Percentiles rank a stretch among this genome's conserved stretches.
Conservation (phyloP, 2,329 filamentous ascomycete genomes). For the Penicillium hordei region DNA sequence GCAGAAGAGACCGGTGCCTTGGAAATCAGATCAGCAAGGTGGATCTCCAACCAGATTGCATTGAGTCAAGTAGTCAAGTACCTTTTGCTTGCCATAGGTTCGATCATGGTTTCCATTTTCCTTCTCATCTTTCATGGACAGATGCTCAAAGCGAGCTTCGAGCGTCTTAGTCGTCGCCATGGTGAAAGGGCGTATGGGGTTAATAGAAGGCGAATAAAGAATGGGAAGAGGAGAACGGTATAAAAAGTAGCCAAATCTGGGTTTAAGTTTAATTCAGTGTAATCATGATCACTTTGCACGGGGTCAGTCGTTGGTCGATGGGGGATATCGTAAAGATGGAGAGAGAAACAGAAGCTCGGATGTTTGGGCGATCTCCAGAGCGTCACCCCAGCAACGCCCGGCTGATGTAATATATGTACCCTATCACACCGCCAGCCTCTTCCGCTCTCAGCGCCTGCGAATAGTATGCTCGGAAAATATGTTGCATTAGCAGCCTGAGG, state of each 20-base stretch:
- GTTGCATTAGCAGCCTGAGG: not conserved
- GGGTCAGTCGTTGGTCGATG: conserved; percentile 12
- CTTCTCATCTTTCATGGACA: conserved; percentile 88
- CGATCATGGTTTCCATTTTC: conserved; percentile 58
- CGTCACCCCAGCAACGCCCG: conserved; percentile 24
- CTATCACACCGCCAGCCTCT: not conserved
- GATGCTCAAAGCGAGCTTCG: conserved; percentile 84
- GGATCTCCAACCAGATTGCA: not conserved
- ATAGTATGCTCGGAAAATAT: not conserved
- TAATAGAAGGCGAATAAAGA: conserved; percentile 6
- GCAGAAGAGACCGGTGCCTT: conserved; percentile 50
- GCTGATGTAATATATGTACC: not conserved
- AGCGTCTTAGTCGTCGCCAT: conserved; percentile 76
- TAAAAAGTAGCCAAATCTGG: not conserved
- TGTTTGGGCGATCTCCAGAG: conserved; percentile 18
- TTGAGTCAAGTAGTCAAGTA: conserved; percentile 42
- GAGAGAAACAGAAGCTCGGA: conserved; percentile 15
- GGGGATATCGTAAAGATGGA: conserved; percentile 11
- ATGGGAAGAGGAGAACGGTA: conserved; percentile 7
- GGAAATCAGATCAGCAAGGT: conserved; percentile 21
- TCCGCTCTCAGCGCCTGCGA: not conserved
- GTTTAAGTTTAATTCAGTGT: conserved; percentile 1
- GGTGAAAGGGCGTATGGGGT: conserved; percentile 29
- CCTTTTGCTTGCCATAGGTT: conserved; percentile 73
- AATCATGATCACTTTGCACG: conserved; percentile 13